Evolutionary conservation across 495 filamentous ascomycete genomes (phyloP).

Genomic region (Bryoglossum gracile): DNA sequence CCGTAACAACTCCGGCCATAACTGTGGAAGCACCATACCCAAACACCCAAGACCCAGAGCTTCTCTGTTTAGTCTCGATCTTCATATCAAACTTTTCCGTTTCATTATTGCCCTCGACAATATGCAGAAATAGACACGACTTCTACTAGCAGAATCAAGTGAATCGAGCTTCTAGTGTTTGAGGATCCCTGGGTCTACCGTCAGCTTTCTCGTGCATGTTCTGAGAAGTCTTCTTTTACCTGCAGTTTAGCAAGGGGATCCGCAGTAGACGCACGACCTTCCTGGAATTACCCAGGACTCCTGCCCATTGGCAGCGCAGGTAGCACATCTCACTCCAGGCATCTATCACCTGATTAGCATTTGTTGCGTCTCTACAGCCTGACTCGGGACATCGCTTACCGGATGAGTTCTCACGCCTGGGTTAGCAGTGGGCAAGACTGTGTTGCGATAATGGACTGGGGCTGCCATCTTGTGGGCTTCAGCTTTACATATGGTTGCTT

Average conservation of each 20-base stretch:
- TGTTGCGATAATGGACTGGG: neutral
- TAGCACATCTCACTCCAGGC: slow-evolving; percentile 27
- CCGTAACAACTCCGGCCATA: neutral
- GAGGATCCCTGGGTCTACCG: neutral
- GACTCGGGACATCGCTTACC: neutral
- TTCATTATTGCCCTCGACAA: neutral
- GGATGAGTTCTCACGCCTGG: slow-evolving; percentile 14
- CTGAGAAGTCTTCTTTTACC: neutral
- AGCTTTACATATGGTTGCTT: neutral
- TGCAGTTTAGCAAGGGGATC: slow-evolving; percentile 26
- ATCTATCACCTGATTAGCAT: slow-evolving; percentile 20
- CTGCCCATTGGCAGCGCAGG: slow-evolving; percentile 35
- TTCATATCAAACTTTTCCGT: neutral
- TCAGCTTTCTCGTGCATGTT: neutral
- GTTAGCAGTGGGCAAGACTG: neutral
- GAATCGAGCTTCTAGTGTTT: neutral
- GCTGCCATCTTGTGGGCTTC: neutral
- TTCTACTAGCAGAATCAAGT: neutral
- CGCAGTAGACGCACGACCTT: slow-evolving; percentile 37
- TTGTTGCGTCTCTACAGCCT: neutral
- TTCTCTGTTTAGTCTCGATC: neutral
- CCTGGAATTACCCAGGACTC: slow-evolving; percentile 46
- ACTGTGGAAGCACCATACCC: neutral
- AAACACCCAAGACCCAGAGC: neutral
- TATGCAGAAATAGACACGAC: neutral